Conservation (phyloP, 768 basidiomycete species). For the Hortiboletus campestris region DNA sequence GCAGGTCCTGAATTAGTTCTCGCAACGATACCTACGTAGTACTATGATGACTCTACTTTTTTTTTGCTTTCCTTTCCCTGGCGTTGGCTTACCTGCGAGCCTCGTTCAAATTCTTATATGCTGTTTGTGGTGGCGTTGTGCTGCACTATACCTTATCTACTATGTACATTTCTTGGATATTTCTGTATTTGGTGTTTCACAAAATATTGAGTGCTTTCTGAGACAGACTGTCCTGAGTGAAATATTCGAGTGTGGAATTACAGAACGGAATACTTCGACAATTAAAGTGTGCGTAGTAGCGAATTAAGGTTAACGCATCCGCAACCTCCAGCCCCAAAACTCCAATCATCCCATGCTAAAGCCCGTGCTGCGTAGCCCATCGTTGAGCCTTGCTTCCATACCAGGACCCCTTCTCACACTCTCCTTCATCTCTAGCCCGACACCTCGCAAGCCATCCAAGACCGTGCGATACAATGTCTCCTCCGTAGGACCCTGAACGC, state of each 20-base stretch:
- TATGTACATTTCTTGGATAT: neutral
- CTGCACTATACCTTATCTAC: constrained; percentile 11
- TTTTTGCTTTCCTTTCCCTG: neutral
- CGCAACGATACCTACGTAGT: neutral
- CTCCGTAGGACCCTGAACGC: constrained; percentile 69
- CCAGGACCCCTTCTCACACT: constrained; percentile 39
- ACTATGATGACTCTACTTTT: neutral
- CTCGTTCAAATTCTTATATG: neutral
- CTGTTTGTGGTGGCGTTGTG: constrained; percentile 13
- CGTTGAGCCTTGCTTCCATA: constrained; percentile 41
- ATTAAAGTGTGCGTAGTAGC: neutral
- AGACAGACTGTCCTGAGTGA: neutral
- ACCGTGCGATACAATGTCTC: constrained; percentile 60
- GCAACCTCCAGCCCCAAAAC: neutral
- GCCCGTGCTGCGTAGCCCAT: constrained; percentile 18
- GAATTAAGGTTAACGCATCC: neutral
- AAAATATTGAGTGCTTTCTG: neutral
- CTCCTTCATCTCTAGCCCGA: constrained; percentile 42
- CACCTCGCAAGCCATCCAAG: constrained; percentile 55
- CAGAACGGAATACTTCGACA: neutral
- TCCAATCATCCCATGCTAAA: neutral
- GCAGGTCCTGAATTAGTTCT: neutral
- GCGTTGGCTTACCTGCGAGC: neutral
- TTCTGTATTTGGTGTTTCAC: neutral
- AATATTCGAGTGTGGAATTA: too few relatives aligned